Percentiles rank a stretch among this genome's conserved stretches.
Evolutionary conservation across 352 stramenopile species (phyloP).

Genomic region (Phytophthora ramorum): DNA sequence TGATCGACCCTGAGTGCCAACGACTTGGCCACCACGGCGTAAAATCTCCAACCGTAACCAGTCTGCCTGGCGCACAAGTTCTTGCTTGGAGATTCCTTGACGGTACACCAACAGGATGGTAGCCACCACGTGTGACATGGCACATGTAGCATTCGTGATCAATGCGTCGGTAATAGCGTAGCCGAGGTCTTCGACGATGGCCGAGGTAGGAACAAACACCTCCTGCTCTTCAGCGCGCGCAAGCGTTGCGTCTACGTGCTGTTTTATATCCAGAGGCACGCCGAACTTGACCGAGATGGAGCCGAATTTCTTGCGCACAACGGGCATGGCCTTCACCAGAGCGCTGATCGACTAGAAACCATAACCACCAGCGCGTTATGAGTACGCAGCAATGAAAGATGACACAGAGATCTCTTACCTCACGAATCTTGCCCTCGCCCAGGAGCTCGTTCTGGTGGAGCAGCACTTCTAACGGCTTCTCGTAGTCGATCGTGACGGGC

Average conservation of each 20-base stretch:
- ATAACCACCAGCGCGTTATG: slow-evolving; percentile 2
- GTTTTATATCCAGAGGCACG: slow-evolving; percentile 66
- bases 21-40: slow-evolving; percentile 70
- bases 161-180: slow-evolving; percentile 82
- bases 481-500: slow-evolving; percentile 88
- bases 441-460: slow-evolving; percentile 85
- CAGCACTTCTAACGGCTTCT: slow-evolving; percentile 84
- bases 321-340: slow-evolving; percentile 70
- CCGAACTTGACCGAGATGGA: slow-evolving; percentile 85
- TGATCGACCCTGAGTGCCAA: slow-evolving; percentile 72
- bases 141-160: slow-evolving; percentile 71
- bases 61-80: slow-evolving; percentile 77
- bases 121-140: slow-evolving; percentile 77
- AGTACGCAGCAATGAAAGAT: neutral
- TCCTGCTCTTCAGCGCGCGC: slow-evolving; percentile 39
- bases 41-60: slow-evolving; percentile 80
- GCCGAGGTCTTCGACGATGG: slow-evolving; percentile 67
- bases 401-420: slow-evolving; percentile 38
- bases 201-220: slow-evolving; percentile 38
- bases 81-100: slow-evolving; percentile 73
- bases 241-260: slow-evolving; percentile 46
- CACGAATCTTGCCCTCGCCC: slow-evolving; percentile 82
- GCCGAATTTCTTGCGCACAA: slow-evolving; percentile 83
- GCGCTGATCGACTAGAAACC: slow-evolving; percentile 58
- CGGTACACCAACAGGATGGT: slow-evolving; percentile 82